A percentile compares a stretch with the other conserved stretches of the same genome.
Evolutionary conservation across 2,329 filamentous ascomycete species (phyloP).

Genomic region (Arthrobotrys pseudoclavata): DNA sequence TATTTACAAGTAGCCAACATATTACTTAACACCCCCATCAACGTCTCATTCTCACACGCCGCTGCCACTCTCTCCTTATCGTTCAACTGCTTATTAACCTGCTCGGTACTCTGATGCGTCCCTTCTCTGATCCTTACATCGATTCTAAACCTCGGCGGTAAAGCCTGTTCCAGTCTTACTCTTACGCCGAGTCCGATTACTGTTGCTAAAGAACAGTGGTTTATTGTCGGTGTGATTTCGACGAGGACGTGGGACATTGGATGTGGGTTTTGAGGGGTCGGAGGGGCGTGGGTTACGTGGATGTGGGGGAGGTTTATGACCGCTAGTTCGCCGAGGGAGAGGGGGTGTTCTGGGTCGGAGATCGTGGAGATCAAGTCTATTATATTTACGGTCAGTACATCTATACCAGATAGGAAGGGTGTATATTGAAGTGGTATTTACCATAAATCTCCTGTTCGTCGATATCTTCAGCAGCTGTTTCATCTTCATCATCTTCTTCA

Average conservation of each 20-base stretch:
- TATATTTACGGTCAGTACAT: conserved; percentile 65
- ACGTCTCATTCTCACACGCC: conserved; percentile 90
- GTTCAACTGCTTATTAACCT: conserved; percentile 95
- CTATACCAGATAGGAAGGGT: background rate
- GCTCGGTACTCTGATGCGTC: conserved; percentile 93
- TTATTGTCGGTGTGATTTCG: conserved; percentile 94
- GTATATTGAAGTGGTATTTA: no score
- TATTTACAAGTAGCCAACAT: conserved; percentile 89
- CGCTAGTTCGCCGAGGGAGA: conserved; percentile 90
- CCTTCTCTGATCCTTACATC: conserved; percentile 96
- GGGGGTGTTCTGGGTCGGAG: conserved; percentile 94
- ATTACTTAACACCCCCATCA: conserved; percentile 88
- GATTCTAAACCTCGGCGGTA: conserved; percentile 91
- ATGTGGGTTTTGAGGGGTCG: conserved; percentile 66
- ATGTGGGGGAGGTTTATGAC: conserved; percentile 98
- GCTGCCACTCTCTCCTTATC: conserved; percentile 98
- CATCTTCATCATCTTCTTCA: conserved; percentile 64
- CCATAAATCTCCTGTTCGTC: conserved; percentile 98
- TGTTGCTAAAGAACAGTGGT: conserved; percentile 94
- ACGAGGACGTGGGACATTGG: conserved; percentile 80
- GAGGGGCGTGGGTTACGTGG: conserved; percentile 75
- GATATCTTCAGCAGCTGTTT: conserved; percentile 75
- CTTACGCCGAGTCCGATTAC: conserved; percentile 95
- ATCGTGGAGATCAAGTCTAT: conserved; percentile 90
- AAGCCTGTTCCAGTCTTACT: conserved; percentile 87